Percentiles rank a stretch among this genome's conserved stretches.
Conservation (phyloP, 2,329 filamentous ascomycete genomes). For the Alternaria ethzedia region DNA sequence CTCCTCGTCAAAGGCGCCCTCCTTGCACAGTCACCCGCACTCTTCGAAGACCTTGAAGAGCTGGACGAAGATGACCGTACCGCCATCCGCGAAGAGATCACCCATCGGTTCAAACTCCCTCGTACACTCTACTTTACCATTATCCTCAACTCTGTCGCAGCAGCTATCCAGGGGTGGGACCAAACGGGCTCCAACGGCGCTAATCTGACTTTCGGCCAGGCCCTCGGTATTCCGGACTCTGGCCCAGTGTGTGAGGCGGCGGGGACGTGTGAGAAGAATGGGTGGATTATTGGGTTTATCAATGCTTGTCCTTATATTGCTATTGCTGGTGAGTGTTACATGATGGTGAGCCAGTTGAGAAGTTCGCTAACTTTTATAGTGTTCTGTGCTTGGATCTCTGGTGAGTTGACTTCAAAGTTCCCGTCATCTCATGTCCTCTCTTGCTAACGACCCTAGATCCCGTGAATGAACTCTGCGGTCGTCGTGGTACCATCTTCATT, state of each 20-base stretch:
- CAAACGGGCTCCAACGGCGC: constrained; percentile 61
- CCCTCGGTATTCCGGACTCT: constrained; percentile 38
- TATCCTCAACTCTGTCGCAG: constrained; percentile 70
- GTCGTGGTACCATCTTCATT: constrained; percentile 44
- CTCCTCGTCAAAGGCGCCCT: constrained; percentile 66
- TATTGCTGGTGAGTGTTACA: constrained; percentile 16
- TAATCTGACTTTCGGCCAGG: constrained; percentile 64
- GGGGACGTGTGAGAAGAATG: constrained; percentile 39
- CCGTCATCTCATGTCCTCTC: not conserved
- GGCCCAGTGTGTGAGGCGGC: constrained; percentile 27
- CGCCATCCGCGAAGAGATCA: constrained; percentile 64
- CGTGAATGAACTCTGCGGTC: constrained; percentile 38
- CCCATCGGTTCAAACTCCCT: constrained; percentile 67
- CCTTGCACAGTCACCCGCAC: constrained; percentile 71
- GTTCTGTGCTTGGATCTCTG: constrained; percentile 32
- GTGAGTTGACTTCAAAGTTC: not conserved
- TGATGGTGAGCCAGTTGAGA: too few relatives aligned
- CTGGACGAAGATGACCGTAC: constrained; percentile 67
- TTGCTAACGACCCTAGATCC: constrained; percentile 20
- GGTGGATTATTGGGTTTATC: constrained; percentile 43
- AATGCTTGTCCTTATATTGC: constrained; percentile 42
- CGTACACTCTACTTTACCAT: constrained; percentile 69
- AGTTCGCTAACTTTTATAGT: constrained; percentile 7
- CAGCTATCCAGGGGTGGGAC: constrained; percentile 72
- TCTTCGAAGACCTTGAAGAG: constrained; percentile 67